phyloP scores from a whole-genome alignment of 2,329 filamentous ascomycete species.

The Xylaria sp. region DNA sequence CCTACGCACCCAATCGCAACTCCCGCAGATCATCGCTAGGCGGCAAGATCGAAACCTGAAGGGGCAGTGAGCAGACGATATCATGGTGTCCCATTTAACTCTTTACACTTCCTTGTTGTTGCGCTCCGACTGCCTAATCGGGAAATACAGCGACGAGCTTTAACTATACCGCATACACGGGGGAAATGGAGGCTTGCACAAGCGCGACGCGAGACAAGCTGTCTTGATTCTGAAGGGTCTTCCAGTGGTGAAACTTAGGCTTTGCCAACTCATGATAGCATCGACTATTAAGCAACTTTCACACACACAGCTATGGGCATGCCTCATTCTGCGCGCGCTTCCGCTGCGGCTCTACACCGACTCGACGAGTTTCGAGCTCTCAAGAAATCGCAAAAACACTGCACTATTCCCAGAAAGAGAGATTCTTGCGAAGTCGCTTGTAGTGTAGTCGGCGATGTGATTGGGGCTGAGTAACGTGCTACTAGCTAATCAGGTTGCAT shows the following conservation, averaged over 20 bases:
- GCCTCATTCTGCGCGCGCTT: neutral
- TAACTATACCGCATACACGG: neutral
- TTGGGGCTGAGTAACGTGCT: conserved; percentile 15
- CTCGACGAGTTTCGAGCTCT: conserved; percentile 10
- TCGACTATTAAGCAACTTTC: neutral
- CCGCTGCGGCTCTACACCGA: neutral
- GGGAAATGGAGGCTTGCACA: neutral
- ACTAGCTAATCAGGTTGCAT: conserved; percentile 16
- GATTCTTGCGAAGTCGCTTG: conserved; percentile 16
- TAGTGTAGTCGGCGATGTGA: neutral
- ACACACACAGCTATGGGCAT: neutral
- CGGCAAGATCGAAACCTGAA: neutral
- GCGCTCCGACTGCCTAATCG: neutral
- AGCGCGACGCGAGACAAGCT: neutral
- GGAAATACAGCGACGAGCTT: neutral
- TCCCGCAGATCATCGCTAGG: neutral
- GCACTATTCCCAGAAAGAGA: conserved; percentile 13
- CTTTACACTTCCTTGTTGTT: neutral
- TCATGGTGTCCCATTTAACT: neutral
- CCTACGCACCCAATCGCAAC: conserved; percentile 23
- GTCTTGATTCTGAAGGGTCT: neutral
- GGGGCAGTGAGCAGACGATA: conserved; percentile 2
- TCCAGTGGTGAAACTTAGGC: neutral
- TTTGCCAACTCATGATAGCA: neutral
- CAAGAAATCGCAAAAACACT: neutral